Conservation (phyloP, 2,329 filamentous ascomycete genomes). For the Penicillium sp. region DNA sequence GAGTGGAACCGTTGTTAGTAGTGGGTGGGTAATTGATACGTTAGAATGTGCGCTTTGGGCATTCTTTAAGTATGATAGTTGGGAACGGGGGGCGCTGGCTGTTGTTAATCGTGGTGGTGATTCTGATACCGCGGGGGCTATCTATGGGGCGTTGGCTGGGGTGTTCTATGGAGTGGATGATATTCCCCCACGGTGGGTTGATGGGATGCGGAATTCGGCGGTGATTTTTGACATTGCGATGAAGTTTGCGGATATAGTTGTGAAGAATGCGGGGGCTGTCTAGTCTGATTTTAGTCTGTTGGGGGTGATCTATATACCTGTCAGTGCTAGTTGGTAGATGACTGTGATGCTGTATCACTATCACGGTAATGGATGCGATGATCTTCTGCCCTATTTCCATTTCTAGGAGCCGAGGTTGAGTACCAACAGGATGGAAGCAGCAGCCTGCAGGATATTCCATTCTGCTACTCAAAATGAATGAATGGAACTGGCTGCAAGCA, state of each 20-base stretch:
- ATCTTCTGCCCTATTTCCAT: too few relatives aligned
- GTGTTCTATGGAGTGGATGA: slow-evolving; percentile 44
- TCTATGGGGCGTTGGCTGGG: slow-evolving; percentile 50
- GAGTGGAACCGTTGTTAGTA: slow-evolving; percentile 34
- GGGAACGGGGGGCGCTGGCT: slow-evolving; percentile 43
- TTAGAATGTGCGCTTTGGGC: slow-evolving; percentile 49
- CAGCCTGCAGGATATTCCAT: too few relatives aligned
- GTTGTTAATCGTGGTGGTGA: slow-evolving; percentile 50
- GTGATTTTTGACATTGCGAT: slow-evolving; percentile 23
- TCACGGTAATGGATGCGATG: too few relatives aligned
- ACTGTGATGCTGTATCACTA: too few relatives aligned
- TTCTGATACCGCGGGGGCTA: slow-evolving; percentile 50
- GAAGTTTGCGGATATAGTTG: slow-evolving; percentile 6
- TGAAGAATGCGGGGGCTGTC: background rate
- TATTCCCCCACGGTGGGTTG: slow-evolving; percentile 38
- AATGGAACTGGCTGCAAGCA: too few relatives aligned
- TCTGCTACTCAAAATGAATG: too few relatives aligned
- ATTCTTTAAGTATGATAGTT: slow-evolving; percentile 45
- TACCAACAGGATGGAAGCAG: too few relatives aligned
- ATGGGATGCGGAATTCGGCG: slow-evolving; percentile 29
- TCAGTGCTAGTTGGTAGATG: too few relatives aligned
- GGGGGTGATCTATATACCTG: too few relatives aligned
- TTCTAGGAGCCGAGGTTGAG: too few relatives aligned
- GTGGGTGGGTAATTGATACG: slow-evolving; percentile 49
- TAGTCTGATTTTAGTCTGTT: too few relatives aligned